Evolutionary conservation across 306 rosid genomes (phyloP).

Genomic region (Spatholobus suberectus): DNA sequence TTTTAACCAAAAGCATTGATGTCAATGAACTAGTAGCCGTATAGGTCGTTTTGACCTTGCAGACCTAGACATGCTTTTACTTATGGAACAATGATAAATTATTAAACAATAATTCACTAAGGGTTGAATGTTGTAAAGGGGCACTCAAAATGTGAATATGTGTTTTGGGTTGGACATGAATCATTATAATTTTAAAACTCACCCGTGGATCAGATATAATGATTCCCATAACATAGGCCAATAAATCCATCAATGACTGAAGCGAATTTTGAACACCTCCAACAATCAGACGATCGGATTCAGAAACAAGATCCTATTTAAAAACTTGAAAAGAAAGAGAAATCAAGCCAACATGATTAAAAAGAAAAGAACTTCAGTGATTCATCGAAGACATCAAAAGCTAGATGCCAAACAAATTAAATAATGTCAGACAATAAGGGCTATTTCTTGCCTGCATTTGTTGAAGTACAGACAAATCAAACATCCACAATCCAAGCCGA

Average conservation of each 20-base stretch:
- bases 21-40: background rate
- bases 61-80: background rate
- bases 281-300: constrained; percentile 76
- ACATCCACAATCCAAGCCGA: constrained; percentile 94
- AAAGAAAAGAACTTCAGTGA: constrained; percentile 1
- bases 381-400: constrained; percentile 2
- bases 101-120: background rate
- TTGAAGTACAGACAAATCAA: constrained; percentile 86
- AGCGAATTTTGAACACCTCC: constrained; percentile 93
- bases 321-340: background rate
- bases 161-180: background rate
- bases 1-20: background rate
- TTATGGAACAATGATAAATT: background rate
- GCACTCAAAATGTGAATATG: background rate
- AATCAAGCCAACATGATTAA: constrained; percentile 17
- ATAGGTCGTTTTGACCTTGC: background rate
- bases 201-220: constrained; percentile 83
- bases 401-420: constrained; percentile 2
- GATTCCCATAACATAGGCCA: constrained; percentile 87
- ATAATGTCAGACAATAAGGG: background rate
- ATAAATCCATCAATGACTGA: constrained; percentile 78
- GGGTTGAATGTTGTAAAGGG: background rate
- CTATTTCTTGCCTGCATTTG: constrained; percentile 78
- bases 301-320: constrained; percentile 71
- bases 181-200: constrained; percentile 11